A percentile compares a stretch with the other conserved stretches of the same genome.
phyloP scores from a whole-genome alignment of 345 rosid genomes.

The Syzygium aromaticum region DNA sequence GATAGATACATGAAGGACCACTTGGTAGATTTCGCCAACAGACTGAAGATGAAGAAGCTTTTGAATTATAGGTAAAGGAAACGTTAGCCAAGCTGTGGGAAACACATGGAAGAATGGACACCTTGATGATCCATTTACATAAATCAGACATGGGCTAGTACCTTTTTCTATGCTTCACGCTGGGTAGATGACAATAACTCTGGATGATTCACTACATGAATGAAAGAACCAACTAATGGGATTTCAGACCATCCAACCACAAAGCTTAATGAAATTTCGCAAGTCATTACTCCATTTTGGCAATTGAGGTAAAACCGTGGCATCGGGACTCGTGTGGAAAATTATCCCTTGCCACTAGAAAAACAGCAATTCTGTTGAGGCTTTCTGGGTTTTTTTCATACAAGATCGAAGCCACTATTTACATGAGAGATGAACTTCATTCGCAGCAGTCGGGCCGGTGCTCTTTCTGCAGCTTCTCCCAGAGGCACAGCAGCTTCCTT shows the following conservation, averaged over 20 bases:
- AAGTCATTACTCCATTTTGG: background rate
- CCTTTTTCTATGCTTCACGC: background rate
- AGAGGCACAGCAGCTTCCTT: slow-evolving; percentile 64
- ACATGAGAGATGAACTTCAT: slow-evolving; percentile 7
- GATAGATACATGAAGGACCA: background rate
- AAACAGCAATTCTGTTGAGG: background rate
- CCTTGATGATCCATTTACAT: background rate
- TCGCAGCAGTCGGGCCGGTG: slow-evolving; percentile 64
- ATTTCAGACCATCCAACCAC: background rate
- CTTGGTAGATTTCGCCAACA: background rate
- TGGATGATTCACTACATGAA: background rate
- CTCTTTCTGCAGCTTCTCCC: slow-evolving; percentile 83
- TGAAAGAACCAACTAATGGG: slow-evolving; percentile 2
- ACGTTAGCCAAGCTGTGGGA: background rate
- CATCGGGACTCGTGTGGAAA: background rate
- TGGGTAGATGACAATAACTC: background rate
- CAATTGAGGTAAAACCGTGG: background rate
- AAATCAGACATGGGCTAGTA: background rate
- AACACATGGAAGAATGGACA: background rate
- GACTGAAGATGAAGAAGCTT: background rate
- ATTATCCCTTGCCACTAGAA: background rate
- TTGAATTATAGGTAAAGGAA: background rate
- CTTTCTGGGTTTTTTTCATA: background rate
- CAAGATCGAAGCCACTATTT: background rate
- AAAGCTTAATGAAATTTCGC: background rate